Base-by-base conservation (phyloP, 495 filamentous ascomycete genomes). In the Penicillium coffeae region DNA sequence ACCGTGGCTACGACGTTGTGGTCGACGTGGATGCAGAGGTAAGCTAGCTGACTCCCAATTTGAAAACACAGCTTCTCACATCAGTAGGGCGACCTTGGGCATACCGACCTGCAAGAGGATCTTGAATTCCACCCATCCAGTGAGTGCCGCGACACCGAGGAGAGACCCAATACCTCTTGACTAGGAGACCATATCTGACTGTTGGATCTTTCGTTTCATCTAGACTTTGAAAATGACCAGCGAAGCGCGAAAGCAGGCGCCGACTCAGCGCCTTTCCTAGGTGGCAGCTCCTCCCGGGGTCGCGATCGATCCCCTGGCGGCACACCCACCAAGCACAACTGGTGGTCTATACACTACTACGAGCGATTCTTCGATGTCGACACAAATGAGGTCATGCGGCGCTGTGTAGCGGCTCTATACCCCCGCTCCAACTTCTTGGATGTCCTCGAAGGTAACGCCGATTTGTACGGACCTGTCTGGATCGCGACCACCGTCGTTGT, bases 361-460 rank as follows among this genome's bases (percentile, higher is more conserved):
- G 83, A 90, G 45, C 94, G 92, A 72, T 96, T 87, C 77, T 98
- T 98, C 70, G 93, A 97, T 58, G 91, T 98, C 46, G 91, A 97
- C 67, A 97, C 93, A 33, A 84, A 81, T 54, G 83, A 88, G 45
- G 90, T 98, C 21, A 71, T 95, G 38, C 72, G 80, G 56, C 86
- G 93, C 48, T 96, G 92, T 63, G 77, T 82, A 61, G 86, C 89
- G 0, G 83, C 91, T 18, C 70, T 97, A 20, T 95, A 86, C 69
- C 93, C 94, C 22, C 82, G 89, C 42, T 83, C 83, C 39, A 96
- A 95, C 73, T 98, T 98, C 69, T 82, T 98, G 48, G 93, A 98
- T 59, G 87, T 96, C 27, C 76, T 96, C 5, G 93, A 96, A 57
- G 93, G 90, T n/a, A 96, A 96, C 63, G 89, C 93, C 15, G 93